Conservation (phyloP, 2,329 filamentous ascomycete genomes). For the Fusarium pseudoanthophilum region DNA sequence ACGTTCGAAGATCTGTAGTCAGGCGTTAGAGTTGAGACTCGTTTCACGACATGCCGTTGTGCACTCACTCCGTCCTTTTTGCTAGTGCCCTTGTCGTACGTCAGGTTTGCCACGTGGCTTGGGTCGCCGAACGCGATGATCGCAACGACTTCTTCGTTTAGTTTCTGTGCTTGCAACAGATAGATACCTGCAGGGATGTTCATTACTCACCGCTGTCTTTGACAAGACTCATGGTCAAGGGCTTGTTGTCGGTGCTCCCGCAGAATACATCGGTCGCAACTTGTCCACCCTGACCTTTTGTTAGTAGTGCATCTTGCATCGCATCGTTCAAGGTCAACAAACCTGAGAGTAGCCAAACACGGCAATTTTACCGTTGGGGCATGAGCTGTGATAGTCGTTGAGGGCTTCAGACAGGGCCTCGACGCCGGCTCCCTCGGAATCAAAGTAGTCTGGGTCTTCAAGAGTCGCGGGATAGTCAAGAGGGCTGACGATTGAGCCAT, state of each 20-base stretch:
- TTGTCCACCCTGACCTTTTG: slow-evolving; percentile 50
- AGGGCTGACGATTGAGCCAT: slow-evolving; percentile 49
- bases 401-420: slow-evolving; percentile 47
- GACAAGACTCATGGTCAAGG: slow-evolving; percentile 45
- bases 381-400: slow-evolving; percentile 48
- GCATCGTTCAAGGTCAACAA: background rate
- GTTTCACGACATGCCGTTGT: background rate
- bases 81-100: slow-evolving; percentile 53
- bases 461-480: slow-evolving; percentile 55
- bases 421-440: slow-evolving; percentile 51
- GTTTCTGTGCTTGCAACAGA: slow-evolving; percentile 5
- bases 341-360: slow-evolving; percentile 57
- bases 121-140: slow-evolving; percentile 56
- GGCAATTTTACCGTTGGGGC: slow-evolving; percentile 54
- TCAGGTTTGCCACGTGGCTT: slow-evolving; percentile 50
- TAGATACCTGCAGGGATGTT: background rate
- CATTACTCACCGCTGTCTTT: slow-evolving; percentile 51
- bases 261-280: slow-evolving; percentile 53
- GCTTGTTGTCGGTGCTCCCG: slow-evolving; percentile 44
- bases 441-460: slow-evolving; percentile 46
- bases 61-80: slow-evolving; percentile 51
- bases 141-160: slow-evolving; percentile 51
- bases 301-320: background rate
- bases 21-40: slow-evolving; percentile 15
- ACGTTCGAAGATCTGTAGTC: slow-evolving; percentile 52